Evolutionary conservation across 768 basidiomycete species (phyloP), one percentile per base, ranked within the genome.

Genomic region (Hydnomerulius pinastri): DNA sequence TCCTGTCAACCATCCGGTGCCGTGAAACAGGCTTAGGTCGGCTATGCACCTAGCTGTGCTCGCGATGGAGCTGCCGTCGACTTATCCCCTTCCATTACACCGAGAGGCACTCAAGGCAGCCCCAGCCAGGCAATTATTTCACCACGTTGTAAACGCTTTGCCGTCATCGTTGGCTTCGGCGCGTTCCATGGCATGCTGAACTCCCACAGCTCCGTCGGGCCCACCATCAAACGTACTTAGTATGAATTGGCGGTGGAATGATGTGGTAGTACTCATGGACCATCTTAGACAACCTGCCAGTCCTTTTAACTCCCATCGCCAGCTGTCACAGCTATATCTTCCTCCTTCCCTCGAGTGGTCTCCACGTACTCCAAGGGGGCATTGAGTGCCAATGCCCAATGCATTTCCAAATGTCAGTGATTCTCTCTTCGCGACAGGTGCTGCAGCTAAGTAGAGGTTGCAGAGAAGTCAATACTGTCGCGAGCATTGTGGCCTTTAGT

Each of bases 401-500:
- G 52, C 17, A 23, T 21, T 1, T 28, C 27, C 48, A 45, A 27
- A 4, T 27, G 51, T 54, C 29, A 44, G 57, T 47, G 20, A 2
- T 18, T 37, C 27, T 13, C 2, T 17, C 7, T 23, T 13, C 7
- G 6, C n/a, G 10, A 6, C 5, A 11, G 23, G 18, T 7, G 7
- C 20, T 13, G 9, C 18, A n/a, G 13, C n/a, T 2, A n/a, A 28
- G 1, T n/a, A 7, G 13, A 9, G 23, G 11, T 9, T 6, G 12
- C 25, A 58, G 55, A 8, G 2, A 12, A 3, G 43, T 23, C 21
- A 18, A 18, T 10, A 25, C 7, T 25, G 27, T 24, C 5, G 43
- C 28, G 20, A 37, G 32, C 18, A 33, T 51, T 6, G 17, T 51
- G 20, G 42, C 52, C 18, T 48, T 44, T 37, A 33, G 56, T 58